Base-by-base conservation (phyloP, 371 early-diverging fungal genomes). In the Circinella minor region DNA sequence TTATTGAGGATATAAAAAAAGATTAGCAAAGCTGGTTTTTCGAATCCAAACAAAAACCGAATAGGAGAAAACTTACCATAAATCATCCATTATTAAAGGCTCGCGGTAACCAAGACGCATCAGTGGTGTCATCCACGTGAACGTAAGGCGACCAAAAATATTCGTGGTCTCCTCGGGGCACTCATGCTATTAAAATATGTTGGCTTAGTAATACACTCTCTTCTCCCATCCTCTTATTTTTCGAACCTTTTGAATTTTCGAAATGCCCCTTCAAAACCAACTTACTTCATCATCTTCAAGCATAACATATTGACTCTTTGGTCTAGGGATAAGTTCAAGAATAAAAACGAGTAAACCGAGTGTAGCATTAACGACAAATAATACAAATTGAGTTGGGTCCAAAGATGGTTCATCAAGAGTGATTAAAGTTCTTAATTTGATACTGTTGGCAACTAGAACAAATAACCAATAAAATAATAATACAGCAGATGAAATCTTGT, bases 91-190 rank as follows among this genome's bases (percentile, higher is more conserved):
- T 0, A 78, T 83, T 67, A 97, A 79, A n/a, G 89, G 91, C 69
- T 92, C 92, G 46, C 78, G 70, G 70, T 88, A 89, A 3, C 98
- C 99, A 27, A 90, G 78, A 63, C 91, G 90, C 87, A 98, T 93
- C 73, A 98, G 71, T 6, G 89, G 89, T 43, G 92, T 91, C 91
- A 98, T 94, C 99, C 99, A 98, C 47, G 88, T 81, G 77, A 98
- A 98, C 0, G 92, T 88, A 8, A 96, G 75, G 46, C 87, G 81
- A 13, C 94, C 92, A 72, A 96, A 96, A 47, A 98, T 89, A 72
- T 94, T 93, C 48, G 97, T 91, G 13, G 83, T 86, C 27, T 88
- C 90, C 71, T 98, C 98, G 4, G 95, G 95, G 55, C 85, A 80
- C 48, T 84, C 72, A 69, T 73, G 70, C 79, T 85, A 66, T 37